Evolutionary conservation across 495 filamentous ascomycete species (phyloP), one percentile per base, ranked within the genome.

Genomic region (Tuber magnatum): DNA sequence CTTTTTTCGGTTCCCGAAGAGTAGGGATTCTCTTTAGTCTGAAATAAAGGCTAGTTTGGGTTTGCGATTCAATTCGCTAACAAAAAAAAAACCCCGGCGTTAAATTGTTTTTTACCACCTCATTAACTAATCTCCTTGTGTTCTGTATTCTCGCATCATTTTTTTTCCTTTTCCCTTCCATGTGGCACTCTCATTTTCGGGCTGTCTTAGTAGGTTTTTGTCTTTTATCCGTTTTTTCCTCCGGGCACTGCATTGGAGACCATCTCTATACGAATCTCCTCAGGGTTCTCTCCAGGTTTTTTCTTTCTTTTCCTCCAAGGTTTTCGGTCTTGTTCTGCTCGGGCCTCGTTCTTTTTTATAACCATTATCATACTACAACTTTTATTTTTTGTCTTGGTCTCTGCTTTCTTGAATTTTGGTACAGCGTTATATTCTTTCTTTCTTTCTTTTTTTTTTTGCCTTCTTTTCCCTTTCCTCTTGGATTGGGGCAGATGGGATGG

Each of bases 1-100:
- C 82, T 92, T 69, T 90, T 92, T 81, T 80, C 79, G 38, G 76
- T 78, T 73, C 75, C 79, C 46, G 80, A 81, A 73, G 80, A 81
- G 72, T 80, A 81, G 72, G 78, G 75, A 76, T 65, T n/a, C 32
- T 73, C 46, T 38, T 48, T 20, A 39, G 38, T 38, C n/a, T 20
- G 71, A 35, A 51, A 46, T 61, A 70, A 73, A 18, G 61, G 41
- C 43, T 71, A 56, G 61, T 79, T 74, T 73, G 56, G 71, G 70
- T 72, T 75, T 74, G 46, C 69, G 76, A 70, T 56, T 48, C 68
- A 72, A 70, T 73, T 79, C 32, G 72, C 76, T 79, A 79, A 79
- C 38, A 61, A 79, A 72, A 16, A 74, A 56, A 78, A 79, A 79
- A 72, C 69, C 70, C 77, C 68, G 77, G 77, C 77, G 77, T 79